Conservation (phyloP, 1,284 basidiomycete species). For the Grifola frondosa region DNA sequence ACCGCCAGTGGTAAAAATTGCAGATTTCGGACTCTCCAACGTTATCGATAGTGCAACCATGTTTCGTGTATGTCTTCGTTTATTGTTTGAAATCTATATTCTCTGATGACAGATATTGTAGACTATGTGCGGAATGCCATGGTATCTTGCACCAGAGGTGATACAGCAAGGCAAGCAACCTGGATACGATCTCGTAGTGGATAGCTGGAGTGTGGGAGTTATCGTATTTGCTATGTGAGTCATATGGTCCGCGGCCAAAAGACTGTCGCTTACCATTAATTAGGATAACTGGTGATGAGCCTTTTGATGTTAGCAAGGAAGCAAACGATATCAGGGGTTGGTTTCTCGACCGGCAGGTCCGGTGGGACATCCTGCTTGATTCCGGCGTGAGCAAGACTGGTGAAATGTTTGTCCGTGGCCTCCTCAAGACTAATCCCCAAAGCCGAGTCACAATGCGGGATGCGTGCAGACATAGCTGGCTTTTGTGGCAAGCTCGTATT, state of each 20-base stretch:
- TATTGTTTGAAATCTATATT: conserved; percentile 3
- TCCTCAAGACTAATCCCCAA: conserved; percentile 52
- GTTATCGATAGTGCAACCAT: conserved; percentile 75
- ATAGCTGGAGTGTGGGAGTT: conserved; percentile 92
- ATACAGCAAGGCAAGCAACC: conserved; percentile 64
- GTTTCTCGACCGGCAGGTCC: conserved; percentile 56
- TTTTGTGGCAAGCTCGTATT: no score
- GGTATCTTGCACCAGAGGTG: conserved; percentile 85
- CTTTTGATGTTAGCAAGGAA: conserved; percentile 67
- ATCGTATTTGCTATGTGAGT: conserved; percentile 85
- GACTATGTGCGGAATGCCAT: conserved; percentile 87
- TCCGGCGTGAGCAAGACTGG: conserved; percentile 37
- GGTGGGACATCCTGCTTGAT: conserved; percentile 54
- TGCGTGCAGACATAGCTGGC: conserved; percentile 67
- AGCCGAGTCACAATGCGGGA: conserved; percentile 56
- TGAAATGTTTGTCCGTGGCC: conserved; percentile 44
- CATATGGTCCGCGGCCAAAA: not conserved
- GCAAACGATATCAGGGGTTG: conserved; percentile 55
- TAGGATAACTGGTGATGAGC: conserved; percentile 71
- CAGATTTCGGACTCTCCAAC: conserved; percentile 93
- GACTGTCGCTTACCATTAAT: not conserved
- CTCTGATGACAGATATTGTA: conserved; percentile 28
- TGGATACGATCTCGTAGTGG: conserved; percentile 85
- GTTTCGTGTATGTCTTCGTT: conserved; percentile 50
- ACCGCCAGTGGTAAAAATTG: conserved; percentile 76